Percentiles rank a stretch among this genome's conserved stretches.
phyloP scores from a whole-genome alignment of 495 filamentous ascomycete species.

The Letharia lupina region DNA sequence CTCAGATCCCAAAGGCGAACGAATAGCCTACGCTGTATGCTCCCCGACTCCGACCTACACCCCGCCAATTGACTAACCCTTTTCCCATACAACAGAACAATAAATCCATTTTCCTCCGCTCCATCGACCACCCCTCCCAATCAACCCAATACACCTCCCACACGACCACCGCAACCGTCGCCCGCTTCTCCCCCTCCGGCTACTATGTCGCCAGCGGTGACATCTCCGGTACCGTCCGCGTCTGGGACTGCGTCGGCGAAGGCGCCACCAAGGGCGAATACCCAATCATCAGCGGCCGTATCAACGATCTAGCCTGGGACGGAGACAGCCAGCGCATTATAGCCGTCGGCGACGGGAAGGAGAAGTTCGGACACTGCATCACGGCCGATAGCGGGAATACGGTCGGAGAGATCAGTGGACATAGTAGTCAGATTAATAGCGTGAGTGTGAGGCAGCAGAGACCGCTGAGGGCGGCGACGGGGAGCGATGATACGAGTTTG shows the following conservation, averaged over 20 bases:
- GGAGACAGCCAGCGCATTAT: constrained; percentile 94
- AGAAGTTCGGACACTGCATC: constrained; percentile 88
- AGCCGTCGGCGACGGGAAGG: constrained; percentile 89
- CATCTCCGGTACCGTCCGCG: constrained; percentile 67
- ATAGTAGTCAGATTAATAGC: constrained; percentile 81
- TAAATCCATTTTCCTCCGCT: constrained; percentile 92
- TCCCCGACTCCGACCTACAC: neutral
- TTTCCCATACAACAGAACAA: constrained; percentile 53
- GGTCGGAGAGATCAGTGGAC: constrained; percentile 86
- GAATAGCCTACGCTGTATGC: constrained; percentile 86
- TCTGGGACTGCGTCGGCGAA: constrained; percentile 70
- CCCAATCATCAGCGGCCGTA: constrained; percentile 84
- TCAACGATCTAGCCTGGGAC: constrained; percentile 96
- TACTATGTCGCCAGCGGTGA: constrained; percentile 96
- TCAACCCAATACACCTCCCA: constrained; percentile 86
- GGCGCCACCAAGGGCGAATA: constrained; percentile 69
- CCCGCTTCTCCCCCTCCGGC: constrained; percentile 88
- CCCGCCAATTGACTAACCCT: constrained; percentile 15
- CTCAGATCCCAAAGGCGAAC: constrained; percentile 81
- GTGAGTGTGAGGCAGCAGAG: constrained; percentile 85
- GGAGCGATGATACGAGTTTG: constrained; percentile 76
- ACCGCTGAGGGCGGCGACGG: constrained; percentile 83
- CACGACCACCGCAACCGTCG: constrained; percentile 79
- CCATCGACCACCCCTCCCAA: constrained; percentile 76
- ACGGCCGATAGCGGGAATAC: constrained; percentile 93